Percentiles rank a stretch among this genome's conserved stretches.
phyloP scores from a whole-genome alignment of 2,329 filamentous ascomycete species.

The Lasiodiplodia gonubiensis region DNA sequence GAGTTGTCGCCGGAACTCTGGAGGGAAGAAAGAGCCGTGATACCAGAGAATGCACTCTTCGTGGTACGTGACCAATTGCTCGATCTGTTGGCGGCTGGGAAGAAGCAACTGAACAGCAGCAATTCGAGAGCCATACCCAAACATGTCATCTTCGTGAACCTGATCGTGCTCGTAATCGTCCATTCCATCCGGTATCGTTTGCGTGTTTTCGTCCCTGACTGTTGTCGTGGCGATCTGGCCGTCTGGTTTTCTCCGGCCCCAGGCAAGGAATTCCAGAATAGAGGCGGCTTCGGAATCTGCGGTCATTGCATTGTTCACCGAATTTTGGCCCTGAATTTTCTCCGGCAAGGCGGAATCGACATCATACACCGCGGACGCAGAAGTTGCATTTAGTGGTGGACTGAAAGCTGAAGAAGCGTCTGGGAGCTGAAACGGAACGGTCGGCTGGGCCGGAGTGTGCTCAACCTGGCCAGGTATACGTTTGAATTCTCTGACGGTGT shows the following conservation, averaged over 20 bases:
- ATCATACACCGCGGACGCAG: no score
- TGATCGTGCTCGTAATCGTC: not conserved
- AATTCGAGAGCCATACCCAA: constrained; percentile 31
- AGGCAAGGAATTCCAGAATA: constrained; percentile 56
- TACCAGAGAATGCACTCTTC: constrained; percentile 48
- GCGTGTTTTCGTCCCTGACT: constrained; percentile 7
- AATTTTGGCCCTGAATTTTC: not conserved
- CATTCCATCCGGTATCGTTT: not conserved
- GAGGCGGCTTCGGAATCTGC: constrained; percentile 49
- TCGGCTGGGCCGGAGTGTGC: constrained; percentile 12
- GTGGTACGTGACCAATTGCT: constrained; percentile 47
- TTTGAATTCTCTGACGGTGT: constrained; percentile 30
- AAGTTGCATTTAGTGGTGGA: not conserved
- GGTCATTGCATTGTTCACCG: not conserved
- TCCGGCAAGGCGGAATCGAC: not conserved
- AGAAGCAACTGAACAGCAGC: constrained; percentile 47
- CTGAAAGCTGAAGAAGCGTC: not conserved
- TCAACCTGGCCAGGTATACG: not conserved
- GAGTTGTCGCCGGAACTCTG: constrained; percentile 47
- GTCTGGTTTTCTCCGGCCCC: constrained; percentile 54
- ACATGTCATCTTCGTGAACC: constrained; percentile 28
- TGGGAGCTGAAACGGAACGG: not conserved
- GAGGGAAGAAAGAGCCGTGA: constrained; percentile 48
- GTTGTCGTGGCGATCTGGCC: constrained; percentile 34
- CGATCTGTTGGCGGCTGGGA: constrained; percentile 37